These are phyloP conservation scores for Pascua sp. DNA, from an alignment of 1,284 basidiomycete species.

Conservation along the genomic window DNA sequence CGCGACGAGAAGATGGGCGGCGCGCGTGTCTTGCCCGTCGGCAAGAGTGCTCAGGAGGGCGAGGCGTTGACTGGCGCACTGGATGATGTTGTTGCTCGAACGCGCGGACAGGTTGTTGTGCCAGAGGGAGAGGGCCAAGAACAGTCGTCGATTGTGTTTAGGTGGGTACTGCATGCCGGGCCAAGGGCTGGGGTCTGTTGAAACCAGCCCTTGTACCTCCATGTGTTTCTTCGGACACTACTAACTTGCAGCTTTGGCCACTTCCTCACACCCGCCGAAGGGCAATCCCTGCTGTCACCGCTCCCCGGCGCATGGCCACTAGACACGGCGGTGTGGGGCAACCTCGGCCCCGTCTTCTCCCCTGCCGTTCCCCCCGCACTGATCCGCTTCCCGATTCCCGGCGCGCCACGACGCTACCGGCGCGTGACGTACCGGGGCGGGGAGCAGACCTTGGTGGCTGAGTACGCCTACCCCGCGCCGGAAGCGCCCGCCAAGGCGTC, in stretches of 20 bases:
- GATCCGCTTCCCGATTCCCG: constrained; percentile 12
- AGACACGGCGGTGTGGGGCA: not conserved
- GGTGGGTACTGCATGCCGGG: not conserved
- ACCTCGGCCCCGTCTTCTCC: constrained; percentile 10
- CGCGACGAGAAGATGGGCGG: constrained; percentile 1
- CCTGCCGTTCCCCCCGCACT: constrained; percentile 18
- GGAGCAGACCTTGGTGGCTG: not conserved
- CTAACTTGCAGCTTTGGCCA: constrained; percentile 10
- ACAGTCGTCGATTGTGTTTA: no score
- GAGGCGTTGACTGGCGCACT: not conserved
- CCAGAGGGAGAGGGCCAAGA: no score
- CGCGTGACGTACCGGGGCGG: constrained; percentile 13
- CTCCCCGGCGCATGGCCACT: constrained; percentile 6
- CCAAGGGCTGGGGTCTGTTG: no score
- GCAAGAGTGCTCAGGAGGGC: not conserved
- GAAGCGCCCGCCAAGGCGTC: not conserved
- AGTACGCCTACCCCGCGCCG: constrained; percentile 8
- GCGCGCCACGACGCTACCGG: constrained; percentile 3
- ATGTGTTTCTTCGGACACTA: not conserved
- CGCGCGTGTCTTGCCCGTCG: not conserved
- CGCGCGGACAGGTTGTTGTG: not conserved
- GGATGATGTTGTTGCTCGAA: not conserved
- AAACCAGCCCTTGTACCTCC: not conserved
- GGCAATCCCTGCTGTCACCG: not conserved
- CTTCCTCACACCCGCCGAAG: constrained; percentile 1